phyloP scores from a whole-genome alignment of 164 flowering plant genomes.

The Pachysandra terminalis region DNA sequence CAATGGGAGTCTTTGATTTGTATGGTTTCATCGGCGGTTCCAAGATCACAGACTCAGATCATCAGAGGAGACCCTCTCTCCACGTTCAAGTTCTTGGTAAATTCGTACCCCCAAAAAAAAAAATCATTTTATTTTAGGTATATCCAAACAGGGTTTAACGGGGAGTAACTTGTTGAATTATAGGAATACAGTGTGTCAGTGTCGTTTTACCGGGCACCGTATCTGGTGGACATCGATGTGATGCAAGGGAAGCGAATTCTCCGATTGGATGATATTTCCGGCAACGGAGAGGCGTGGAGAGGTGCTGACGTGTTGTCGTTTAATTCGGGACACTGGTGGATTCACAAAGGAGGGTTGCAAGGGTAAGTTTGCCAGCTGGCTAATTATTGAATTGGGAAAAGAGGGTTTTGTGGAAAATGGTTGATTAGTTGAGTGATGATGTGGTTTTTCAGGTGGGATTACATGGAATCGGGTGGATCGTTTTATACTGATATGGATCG shows the following conservation, averaged over 20 bases:
- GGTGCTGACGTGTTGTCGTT: conserved; percentile 51
- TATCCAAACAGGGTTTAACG: too few species aligned
- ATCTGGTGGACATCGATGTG: conserved; percentile 47
- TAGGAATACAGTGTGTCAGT: conserved; percentile 42
- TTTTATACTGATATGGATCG: conserved; percentile 42
- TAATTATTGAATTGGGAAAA: too few species aligned
- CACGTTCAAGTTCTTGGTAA: conserved; percentile 70
- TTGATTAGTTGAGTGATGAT: background rate
- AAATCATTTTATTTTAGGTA: too few species aligned
- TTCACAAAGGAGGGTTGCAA: conserved; percentile 44
- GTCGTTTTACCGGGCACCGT: conserved; percentile 30
- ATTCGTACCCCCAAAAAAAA: conserved; percentile 5
- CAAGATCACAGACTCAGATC: conserved; percentile 46
- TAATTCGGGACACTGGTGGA: conserved; percentile 82
- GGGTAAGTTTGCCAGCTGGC: conserved; percentile 27
- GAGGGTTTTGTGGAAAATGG: background rate
- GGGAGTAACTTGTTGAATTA: too few species aligned
- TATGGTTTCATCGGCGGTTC: conserved; percentile 50
- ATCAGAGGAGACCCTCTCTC: conserved; percentile 62
- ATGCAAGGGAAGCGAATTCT: conserved; percentile 35
- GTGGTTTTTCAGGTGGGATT: conserved; percentile 39
- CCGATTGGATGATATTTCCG: conserved; percentile 41
- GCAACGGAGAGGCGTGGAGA: conserved; percentile 43
- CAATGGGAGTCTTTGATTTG: conserved; percentile 97
- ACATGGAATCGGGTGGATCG: conserved; percentile 25